Base-by-base conservation (phyloP, 2,329 filamentous ascomycete species). In the Ophidiomyces ophidiicola region DNA sequence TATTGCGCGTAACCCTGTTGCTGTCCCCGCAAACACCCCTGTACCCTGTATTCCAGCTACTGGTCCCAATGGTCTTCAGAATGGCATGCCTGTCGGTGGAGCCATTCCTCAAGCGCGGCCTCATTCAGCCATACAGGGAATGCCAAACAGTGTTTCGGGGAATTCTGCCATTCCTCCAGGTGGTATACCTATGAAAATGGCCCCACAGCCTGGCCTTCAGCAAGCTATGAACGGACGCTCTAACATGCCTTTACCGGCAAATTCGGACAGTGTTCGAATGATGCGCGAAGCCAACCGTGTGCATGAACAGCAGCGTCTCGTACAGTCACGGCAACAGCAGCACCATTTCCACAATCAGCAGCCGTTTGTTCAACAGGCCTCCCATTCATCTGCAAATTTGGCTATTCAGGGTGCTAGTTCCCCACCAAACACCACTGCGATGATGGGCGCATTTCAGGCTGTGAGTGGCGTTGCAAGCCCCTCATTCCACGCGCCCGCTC, bases 121-220 rank as follows among this genome's bases (percentile, higher is more conserved):
- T 42, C 56, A 61, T 48, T 52, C 59, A 21, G 48, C 46, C 5
- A 58, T 67, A 51, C 62, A 64, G 45, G 60, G 55, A 17, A 57
- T 66, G 52, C 55, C 61, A 34, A 56, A 53, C 37, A 58, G 59
- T 23, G 48, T 46, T 29, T 50, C 54, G 40, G 53, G 74, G 67
- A 53, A 67, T 71, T 58, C 59, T 57, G 45, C 68, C 62, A 39
- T 70, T 60, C 45, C 70, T 66, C 31, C 68, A 65, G 42, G 70
- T 64, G 18, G 74, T 64, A 69, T 75, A 53, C 70, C 74, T 29
- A 71, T 82, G 64, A 66, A 64, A 45, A 66, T 66, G 57, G 59
- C 63, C 48, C 57, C 60, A 11, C 60, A 80, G 46, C 69, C 74
- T 38, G 71, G 79, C 39, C 71, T 83, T 64, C 71, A 75, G 32